Evolutionary conservation across 129 eudicot genomes (phyloP).

Genomic region (Helianthus tuberosus): DNA sequence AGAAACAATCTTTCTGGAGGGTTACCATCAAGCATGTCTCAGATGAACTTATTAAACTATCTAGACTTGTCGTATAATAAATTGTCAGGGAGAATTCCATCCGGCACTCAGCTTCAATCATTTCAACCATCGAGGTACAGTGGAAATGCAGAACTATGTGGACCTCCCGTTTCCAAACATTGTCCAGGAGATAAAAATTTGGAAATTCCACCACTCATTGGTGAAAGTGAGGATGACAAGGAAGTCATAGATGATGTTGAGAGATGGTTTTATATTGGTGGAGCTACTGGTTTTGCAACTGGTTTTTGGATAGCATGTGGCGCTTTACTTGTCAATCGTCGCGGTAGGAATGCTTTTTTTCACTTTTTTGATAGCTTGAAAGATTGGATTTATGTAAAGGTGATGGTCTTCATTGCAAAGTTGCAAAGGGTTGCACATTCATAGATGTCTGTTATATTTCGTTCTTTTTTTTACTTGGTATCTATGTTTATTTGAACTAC

Average conservation of each 20-base stretch:
- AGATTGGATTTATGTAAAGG: neutral
- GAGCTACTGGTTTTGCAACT: constrained; percentile 22
- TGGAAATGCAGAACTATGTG: constrained; percentile 33
- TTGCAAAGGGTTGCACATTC: too few relatives aligned
- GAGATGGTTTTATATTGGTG: constrained; percentile 21
- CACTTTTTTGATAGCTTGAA: neutral
- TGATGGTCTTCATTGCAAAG: too few relatives aligned
- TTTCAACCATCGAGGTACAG: constrained; percentile 11
- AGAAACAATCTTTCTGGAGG: constrained; percentile 21
- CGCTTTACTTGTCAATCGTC: neutral
- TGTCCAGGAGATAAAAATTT: constrained; percentile 9
- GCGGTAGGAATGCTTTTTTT: constrained; percentile 1
- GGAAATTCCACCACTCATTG: neutral
- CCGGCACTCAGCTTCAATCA: constrained; percentile 32
- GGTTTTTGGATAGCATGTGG: constrained; percentile 19
- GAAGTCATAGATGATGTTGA: neutral
- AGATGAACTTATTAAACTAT: neutral
- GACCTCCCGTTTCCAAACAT: constrained; percentile 20
- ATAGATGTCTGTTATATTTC: too few relatives aligned
- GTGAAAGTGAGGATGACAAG: neutral
- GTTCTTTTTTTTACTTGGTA: too few relatives aligned
- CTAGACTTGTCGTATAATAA: constrained; percentile 34
- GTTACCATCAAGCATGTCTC: constrained; percentile 31
- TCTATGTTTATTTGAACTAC: too few relatives aligned
- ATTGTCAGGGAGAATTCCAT: constrained; percentile 37